Evolutionary conservation across 2,329 filamentous ascomycete species (phyloP).

Genomic region (Aspergillus bombycis): DNA sequence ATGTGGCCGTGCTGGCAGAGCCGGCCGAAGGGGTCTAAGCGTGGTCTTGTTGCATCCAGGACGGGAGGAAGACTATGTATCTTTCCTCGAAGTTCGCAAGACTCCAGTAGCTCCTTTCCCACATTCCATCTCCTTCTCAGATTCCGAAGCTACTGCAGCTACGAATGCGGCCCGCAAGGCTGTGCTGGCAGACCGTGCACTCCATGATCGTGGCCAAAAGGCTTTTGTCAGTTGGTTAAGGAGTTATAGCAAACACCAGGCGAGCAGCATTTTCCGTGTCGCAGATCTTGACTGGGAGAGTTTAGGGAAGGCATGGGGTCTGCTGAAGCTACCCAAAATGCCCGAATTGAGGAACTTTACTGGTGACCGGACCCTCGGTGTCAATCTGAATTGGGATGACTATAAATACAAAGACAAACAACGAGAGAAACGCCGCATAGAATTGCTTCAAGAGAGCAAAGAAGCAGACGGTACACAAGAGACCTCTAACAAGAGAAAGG

Average conservation of each 20-base stretch:
- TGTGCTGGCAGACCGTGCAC: conserved; percentile 61
- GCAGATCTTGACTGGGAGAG: conserved; percentile 83
- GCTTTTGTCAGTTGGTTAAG: conserved; percentile 94
- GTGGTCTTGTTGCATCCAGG: conserved; percentile 85
- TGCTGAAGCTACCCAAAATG: conserved; percentile 89
- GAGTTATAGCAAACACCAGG: conserved; percentile 88
- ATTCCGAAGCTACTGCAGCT: conserved; percentile 61
- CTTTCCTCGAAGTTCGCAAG: conserved; percentile 83
- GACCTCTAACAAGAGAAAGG: conserved; percentile 56
- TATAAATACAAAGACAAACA: conserved; percentile 74
- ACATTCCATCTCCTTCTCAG: conserved; percentile 61
- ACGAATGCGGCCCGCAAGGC: conserved; percentile 64
- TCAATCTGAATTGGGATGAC: conserved; percentile 63
- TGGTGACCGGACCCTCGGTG: conserved; percentile 64
- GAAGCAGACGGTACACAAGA: conserved; percentile 38
- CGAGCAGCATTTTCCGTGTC: conserved; percentile 85
- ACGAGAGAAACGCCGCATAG: conserved; percentile 67
- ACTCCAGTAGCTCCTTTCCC: conserved; percentile 74
- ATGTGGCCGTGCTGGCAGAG: conserved; percentile 65
- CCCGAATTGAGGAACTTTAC: conserved; percentile 79
- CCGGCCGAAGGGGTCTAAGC: conserved; percentile 73
- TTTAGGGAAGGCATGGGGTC: conserved; percentile 79
- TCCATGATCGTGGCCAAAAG: conserved; percentile 86
- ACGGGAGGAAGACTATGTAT: conserved; percentile 84
- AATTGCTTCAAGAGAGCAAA: conserved; percentile 55